Evolutionary conservation across 2,329 filamentous ascomycete species (phyloP), one percentile per base, ranked within the genome.

Genomic region (Fusarium sp.): DNA sequence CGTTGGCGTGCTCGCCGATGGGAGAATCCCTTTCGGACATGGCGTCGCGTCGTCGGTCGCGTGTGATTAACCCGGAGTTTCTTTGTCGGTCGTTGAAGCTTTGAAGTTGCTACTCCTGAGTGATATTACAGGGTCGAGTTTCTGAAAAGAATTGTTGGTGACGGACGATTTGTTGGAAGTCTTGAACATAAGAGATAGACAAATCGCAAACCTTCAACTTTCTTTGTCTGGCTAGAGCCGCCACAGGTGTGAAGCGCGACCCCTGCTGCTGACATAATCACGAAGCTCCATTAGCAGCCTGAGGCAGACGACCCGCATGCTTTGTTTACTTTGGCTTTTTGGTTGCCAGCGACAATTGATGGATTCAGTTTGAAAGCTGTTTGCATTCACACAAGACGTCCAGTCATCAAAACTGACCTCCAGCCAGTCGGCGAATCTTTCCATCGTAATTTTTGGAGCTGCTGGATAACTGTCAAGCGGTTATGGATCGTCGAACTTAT

Each of bases 401-500:
- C 51, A 49, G 42, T n/a, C 55, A 13, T 55, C 33, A 52, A 58
- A 55, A 55, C 17, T 33, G 19, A 26, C 33, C 17, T 51, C 26
- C 42, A 24, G 26, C 53, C 58, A 36, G 21, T 31, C 34, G 21
- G n/a, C 50, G 50, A 44, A 51, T 24, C 38, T 50, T 38, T 43
- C 39, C 26, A 40, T 36, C 47, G 47, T 65, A 65, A 51, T 31
- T 39, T 40, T 64, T 66, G 61, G 45, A 59, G 55, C 55, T 64
- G 42, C n/a, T 47, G 3, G 42, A 24, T 57, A 58, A 46, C 54
- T 58, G 26, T 52, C 24, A 51, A 52, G 42, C 52, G 57, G 67
- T 55, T 70, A 89, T 87, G 83, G 83, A 87, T 55, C 82, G 83
- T 69, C 82, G 89, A 72, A 88, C 85, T 3, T 85, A 82, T 67